Base-by-base conservation (phyloP, 768 basidiomycete genomes). In the Tremella fuciformis region DNA sequence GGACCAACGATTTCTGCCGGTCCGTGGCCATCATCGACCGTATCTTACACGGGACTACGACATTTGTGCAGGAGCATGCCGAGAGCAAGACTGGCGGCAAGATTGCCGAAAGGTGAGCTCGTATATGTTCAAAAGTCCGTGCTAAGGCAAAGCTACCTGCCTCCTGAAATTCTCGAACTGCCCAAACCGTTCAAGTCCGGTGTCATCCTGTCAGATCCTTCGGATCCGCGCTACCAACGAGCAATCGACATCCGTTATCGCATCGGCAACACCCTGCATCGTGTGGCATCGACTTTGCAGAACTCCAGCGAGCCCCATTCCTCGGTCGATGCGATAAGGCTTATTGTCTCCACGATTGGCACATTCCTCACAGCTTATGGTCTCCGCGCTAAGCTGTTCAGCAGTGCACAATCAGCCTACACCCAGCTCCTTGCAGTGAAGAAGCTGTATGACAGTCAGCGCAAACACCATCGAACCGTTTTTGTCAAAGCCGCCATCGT, bases 1-100 rank as follows among this genome's bases (percentile, higher is more conserved):
- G 89, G 89, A 82, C 86, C 13, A 91, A 89, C 74, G 88, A 91
- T 63, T 89, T 91, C 70, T 91, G 89, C 78, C 83, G 89, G 82
- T 85, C 76, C 58, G 80, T 89, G 50, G 87, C 83, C 62, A 80
- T 88, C 51, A 84, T 91, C 52, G 85, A 86, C 56, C 85, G 87
- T 68, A 85, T 86, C 0, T 86, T 91, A 63, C 78, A 84, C 7
- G 88, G 88, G 2, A 84, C 88, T 21, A 60, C 69, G 25, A 73
- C 66, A 21, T 59, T 76, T 16, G 61, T 69, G 25, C 56, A 63
- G 41, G 75, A 76, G 58, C 56, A 64, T 38, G 57, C 62, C 11
- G 21, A 53, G 34, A 77, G 82, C 0, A 72, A 80, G 22, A 80
- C 84, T n/a, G 83, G 85, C 19, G 73, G 82, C 87, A 69, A 74